A percentile compares a stretch with the other conserved stretches of the same genome.
Conservation (phyloP, 768 basidiomycete species). For the Suillus occidentalis region DNA sequence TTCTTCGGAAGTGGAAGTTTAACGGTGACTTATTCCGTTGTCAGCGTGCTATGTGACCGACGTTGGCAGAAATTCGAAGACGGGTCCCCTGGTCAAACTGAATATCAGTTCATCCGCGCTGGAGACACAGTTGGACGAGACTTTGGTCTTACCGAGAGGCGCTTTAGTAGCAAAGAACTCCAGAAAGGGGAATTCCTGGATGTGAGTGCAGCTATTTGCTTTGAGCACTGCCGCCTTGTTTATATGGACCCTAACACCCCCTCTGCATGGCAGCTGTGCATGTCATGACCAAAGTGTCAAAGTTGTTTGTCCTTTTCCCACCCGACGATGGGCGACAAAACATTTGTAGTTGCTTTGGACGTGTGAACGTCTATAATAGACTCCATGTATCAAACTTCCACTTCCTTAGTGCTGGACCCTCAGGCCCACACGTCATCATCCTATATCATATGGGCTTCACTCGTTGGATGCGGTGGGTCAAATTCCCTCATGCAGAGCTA, state of each 20-base stretch:
- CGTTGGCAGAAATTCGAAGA: not conserved
- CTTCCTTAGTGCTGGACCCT: constrained; percentile 56
- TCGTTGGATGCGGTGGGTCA: constrained; percentile 65
- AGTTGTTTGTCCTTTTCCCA: no score
- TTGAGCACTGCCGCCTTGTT: no score
- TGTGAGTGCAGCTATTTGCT: not conserved
- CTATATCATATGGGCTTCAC: constrained; percentile 79
- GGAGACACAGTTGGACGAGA: not conserved
- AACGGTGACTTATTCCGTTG: not conserved
- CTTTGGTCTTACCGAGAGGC: not conserved
- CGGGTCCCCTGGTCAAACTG: not conserved
- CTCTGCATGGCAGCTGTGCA: no score
- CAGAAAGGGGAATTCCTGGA: not conserved
- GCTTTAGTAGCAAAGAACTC: not conserved
- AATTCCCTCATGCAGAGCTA: not conserved
- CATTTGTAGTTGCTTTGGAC: no score
- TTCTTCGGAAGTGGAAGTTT: no score
- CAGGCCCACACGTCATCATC: constrained; percentile 46
- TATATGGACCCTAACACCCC: not conserved
- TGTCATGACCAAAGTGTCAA: no score
- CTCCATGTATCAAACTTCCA: constrained; percentile 26
- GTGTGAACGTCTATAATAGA: no score
- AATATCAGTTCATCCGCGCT: not conserved
- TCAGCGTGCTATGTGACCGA: not conserved
- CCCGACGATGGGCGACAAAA: no score